Percentiles rank a stretch among this genome's conserved stretches.
Evolutionary conservation across 306 rosid species (phyloP).

Genomic region (Lablab purpureus): DNA sequence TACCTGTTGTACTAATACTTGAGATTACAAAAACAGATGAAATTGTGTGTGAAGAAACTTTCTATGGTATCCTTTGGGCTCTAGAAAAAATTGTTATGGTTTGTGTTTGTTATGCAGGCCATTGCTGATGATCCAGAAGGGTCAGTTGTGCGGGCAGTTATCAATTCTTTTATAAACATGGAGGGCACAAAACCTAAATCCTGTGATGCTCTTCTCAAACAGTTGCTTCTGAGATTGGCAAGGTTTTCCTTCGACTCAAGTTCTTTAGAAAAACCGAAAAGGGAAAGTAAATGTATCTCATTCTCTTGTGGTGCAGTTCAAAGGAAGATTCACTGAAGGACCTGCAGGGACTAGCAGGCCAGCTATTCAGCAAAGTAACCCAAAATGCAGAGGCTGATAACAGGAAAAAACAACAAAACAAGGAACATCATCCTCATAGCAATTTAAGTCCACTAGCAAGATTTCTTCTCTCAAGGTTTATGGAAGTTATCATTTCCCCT

Average conservation of each 20-base stretch:
- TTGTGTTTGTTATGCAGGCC: slow-evolving; percentile 55
- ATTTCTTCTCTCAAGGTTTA: slow-evolving; percentile 95
- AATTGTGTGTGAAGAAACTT: background rate
- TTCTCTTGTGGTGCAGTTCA: slow-evolving; percentile 63
- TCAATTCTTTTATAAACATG: slow-evolving; percentile 74
- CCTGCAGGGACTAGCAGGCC: slow-evolving; percentile 75
- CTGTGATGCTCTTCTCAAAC: slow-evolving; percentile 73
- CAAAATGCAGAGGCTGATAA: slow-evolving; percentile 61
- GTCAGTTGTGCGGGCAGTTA: slow-evolving; percentile 56
- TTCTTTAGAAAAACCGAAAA: background rate
- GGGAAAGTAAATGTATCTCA: slow-evolving; percentile 19
- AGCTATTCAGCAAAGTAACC: slow-evolving; percentile 60
- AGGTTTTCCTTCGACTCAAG: slow-evolving; percentile 59
- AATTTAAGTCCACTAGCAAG: slow-evolving; percentile 94
- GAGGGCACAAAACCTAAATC: slow-evolving; percentile 82
- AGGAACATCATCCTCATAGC: slow-evolving; percentile 65
- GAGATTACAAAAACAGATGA: background rate
- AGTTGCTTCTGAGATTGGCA: slow-evolving; percentile 82
- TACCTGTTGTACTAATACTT: background rate
- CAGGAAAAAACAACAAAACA: slow-evolving; percentile 71
- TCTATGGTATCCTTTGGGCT: background rate
- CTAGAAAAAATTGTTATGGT: slow-evolving; percentile 4
- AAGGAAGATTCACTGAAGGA: slow-evolving; percentile 83
- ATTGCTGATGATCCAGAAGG: slow-evolving; percentile 80
- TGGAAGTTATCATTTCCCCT: slow-evolving; percentile 40